Base-by-base conservation (phyloP, 2,329 filamentous ascomycete genomes). In the Furcasterigmium sp. region DNA sequence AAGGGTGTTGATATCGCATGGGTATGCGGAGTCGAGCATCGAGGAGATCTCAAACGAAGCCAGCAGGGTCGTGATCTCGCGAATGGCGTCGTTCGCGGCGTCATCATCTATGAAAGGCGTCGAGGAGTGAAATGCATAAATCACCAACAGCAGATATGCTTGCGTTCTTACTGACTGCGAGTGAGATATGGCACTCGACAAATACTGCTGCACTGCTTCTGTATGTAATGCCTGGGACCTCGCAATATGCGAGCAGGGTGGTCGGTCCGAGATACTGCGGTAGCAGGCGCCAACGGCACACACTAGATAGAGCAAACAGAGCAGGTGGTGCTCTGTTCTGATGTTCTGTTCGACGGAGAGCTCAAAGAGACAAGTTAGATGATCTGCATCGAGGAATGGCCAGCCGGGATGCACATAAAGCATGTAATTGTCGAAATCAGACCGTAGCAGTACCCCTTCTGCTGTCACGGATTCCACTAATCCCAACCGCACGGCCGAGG, bases 401-500 rank as follows among this genome's bases (percentile, higher is more conserved):
- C 36, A 43, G 28, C 39, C 34, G 2, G 41, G 41, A n/a, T 43
- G 41, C 21, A 39, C 35, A 18, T 38, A 25, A 5, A 32, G 41
- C 9, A 43, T 38, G 28, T 39, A 43, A 28, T 35, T 32, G 26
- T 37, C 41, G 8, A 43, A 20, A 20, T 43, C 41, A 11, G 26
- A 35, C 18, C 36, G 37, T 18, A 35, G 23, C 9, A 43, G 15
- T 14, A 43, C 28, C 8, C 34, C 23, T 11, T 26, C 23, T 7
- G 23, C 11, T n/a, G n/a, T n/a, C n/a, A n/a, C n/a, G n/a, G n/a
- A n/a, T n/a, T n/a, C n/a, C n/a, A n/a, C n/a, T n/a, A n/a, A n/a
- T n/a, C n/a, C n/a, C n/a, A n/a, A n/a, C n/a, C n/a, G n/a, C 36
- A 18, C 18, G 30, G 19, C 32, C 26, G 41, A 26, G 19, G 36